A percentile compares a stretch with the other conserved stretches of the same genome.
These are phyloP conservation scores for Mortierella sp. DNA, from an alignment of 371 early-diverging fungal species.

Conservation along the genomic window DNA sequence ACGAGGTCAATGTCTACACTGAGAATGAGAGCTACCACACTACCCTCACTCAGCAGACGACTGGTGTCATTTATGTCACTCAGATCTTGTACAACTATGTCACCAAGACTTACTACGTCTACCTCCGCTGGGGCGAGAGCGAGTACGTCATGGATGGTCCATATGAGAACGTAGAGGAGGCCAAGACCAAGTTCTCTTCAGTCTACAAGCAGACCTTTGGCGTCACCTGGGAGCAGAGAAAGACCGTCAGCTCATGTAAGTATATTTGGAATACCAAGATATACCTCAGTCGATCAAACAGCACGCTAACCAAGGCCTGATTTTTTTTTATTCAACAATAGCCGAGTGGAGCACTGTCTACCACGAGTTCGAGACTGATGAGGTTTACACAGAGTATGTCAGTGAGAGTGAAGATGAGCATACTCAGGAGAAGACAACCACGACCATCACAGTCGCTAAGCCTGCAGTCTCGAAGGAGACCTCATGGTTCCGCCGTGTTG, in stretches of 20 bases:
- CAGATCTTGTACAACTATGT: constrained; percentile 39
- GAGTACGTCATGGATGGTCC: constrained; percentile 30
- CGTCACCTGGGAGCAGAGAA: constrained; percentile 32
- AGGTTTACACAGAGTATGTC: constrained; percentile 5
- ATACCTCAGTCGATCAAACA: too few relatives aligned
- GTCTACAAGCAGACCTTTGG: constrained; percentile 31
- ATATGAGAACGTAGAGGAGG: constrained; percentile 27
- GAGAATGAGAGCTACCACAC: constrained; percentile 30
- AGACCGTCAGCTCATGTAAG: constrained; percentile 16
- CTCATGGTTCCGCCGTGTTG: constrained; percentile 10
- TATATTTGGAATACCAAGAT: not conserved
- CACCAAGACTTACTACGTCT: constrained; percentile 43
- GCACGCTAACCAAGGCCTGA: not conserved
- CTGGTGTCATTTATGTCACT: constrained; percentile 18
- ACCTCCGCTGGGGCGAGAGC: constrained; percentile 30
- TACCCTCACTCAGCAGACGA: constrained; percentile 15
- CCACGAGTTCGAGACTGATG: constrained; percentile 5
- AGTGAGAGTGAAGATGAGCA: constrained; percentile 6
- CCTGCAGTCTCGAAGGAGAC: constrained; percentile 9
- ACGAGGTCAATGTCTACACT: constrained; percentile 15
- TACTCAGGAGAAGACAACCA: constrained; percentile 2
- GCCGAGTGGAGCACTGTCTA: constrained; percentile 24
- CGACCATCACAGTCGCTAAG: constrained; percentile 2
- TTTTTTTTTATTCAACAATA: not conserved
- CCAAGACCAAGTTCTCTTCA: constrained; percentile 27